Conservation (phyloP, 2,329 filamentous ascomycete genomes). For the Neocatenulostroma microsporum region DNA sequence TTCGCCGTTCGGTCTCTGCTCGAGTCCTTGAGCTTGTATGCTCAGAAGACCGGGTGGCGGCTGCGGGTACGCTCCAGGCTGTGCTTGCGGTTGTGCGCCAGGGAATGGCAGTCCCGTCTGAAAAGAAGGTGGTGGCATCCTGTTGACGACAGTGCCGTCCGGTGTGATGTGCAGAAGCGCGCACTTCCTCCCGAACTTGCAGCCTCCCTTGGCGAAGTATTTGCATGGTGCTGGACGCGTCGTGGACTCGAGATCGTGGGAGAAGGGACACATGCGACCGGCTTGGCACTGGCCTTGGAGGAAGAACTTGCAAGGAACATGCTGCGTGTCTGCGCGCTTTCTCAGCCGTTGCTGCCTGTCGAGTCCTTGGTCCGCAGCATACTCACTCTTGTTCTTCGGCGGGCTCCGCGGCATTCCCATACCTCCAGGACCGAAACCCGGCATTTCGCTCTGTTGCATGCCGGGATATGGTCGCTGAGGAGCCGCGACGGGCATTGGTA, state of each 20-base stretch:
- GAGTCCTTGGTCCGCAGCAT: background rate
- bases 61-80: conserved; percentile 15
- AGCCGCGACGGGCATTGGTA: conserved; percentile 22
- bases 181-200: conserved; percentile 97
- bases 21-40: conserved; percentile 28
- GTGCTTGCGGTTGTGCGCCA: conserved; percentile 7
- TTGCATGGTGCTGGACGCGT: conserved; percentile 87
- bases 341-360: conserved; percentile 15
- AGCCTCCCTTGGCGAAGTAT: conserved; percentile 99
- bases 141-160: conserved; percentile 84
- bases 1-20: conserved; percentile 22
- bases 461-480: conserved; percentile 15
- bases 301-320: conserved; percentile 99
- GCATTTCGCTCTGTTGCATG: conserved; percentile 12
- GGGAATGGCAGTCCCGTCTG: conserved; percentile 8
- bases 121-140: conserved; percentile 31
- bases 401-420: conserved; percentile 38
- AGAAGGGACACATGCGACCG: conserved; percentile 90
- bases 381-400: conserved; percentile 43
- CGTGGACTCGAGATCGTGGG: conserved; percentile 79
- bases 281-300: conserved; percentile 93
- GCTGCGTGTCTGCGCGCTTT: conserved; percentile 65
- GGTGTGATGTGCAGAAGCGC: conserved; percentile 92
- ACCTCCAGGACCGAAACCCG: conserved; percentile 7
- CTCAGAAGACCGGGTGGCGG: conserved; percentile 28